These are phyloP conservation scores for Pseudogymnoascus sp. DNA, from an alignment of 2,329 filamentous ascomycete genomes.

Conservation along the genomic window DNA sequence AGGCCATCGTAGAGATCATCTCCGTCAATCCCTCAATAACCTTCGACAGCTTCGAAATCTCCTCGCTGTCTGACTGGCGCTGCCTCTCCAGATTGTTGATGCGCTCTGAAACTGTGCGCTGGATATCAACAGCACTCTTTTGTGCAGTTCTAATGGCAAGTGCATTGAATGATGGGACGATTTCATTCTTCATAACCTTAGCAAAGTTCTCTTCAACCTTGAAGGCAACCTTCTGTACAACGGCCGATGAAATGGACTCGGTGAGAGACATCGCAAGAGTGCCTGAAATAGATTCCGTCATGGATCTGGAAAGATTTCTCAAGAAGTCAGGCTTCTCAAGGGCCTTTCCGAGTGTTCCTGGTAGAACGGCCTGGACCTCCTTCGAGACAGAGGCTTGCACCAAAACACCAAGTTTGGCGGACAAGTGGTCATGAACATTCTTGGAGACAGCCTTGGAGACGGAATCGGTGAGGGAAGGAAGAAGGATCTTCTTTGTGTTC, in stretches of 20 bases:
- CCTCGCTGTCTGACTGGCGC: constrained; percentile 35
- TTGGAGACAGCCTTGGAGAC: constrained; percentile 61
- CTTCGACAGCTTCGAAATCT: constrained; percentile 64
- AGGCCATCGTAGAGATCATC: constrained; percentile 61
- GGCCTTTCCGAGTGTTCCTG: constrained; percentile 55
- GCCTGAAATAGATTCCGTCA: not conserved
- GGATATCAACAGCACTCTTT: constrained; percentile 58
- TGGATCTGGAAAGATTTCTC: constrained; percentile 24
- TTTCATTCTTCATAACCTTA: constrained; percentile 48
- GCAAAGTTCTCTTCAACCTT: constrained; percentile 63
- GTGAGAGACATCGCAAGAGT: not conserved
- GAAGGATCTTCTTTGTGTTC: constrained; percentile 60
- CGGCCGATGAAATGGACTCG: constrained; percentile 59
- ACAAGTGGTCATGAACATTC: constrained; percentile 60
- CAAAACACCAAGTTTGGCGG: constrained; percentile 43
- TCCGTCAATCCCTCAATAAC: constrained; percentile 59
- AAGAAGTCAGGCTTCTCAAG: constrained; percentile 67
- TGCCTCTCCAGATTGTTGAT: constrained; percentile 15
- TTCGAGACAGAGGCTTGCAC: constrained; percentile 34
- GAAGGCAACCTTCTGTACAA: constrained; percentile 56
- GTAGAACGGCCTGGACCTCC: constrained; percentile 64
- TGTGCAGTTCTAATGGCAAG: constrained; percentile 59
- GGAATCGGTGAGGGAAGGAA: constrained; percentile 64
- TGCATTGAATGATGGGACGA: constrained; percentile 58
- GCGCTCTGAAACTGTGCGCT: constrained; percentile 41